phyloP scores from a whole-genome alignment of 306 rosid species.

The Albizia julibrissin region DNA sequence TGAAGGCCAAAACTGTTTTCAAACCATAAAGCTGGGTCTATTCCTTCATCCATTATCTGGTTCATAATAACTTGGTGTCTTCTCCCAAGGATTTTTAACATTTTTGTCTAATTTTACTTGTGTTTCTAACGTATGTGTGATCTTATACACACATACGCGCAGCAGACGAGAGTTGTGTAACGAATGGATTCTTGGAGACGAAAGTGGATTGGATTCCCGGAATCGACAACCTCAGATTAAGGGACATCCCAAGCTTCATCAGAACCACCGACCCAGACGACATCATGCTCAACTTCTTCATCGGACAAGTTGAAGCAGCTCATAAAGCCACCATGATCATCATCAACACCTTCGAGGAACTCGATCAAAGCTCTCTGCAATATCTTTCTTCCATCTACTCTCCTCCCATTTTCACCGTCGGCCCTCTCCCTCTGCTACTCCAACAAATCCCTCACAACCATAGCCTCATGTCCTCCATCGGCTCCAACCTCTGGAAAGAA shows the following conservation, averaged over 20 bases:
- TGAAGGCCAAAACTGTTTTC: no score
- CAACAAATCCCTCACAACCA: neutral
- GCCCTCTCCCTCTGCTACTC: constrained; percentile 6
- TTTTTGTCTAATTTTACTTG: neutral
- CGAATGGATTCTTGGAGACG: constrained; percentile 25
- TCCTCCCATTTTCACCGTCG: neutral
- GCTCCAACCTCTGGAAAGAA: constrained; percentile 41
- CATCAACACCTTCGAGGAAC: constrained; percentile 34
- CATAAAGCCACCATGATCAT: neutral
- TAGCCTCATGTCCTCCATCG: neutral
- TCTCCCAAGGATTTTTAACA: no score
- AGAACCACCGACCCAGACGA: constrained; percentile 26
- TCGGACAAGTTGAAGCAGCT: neutral
- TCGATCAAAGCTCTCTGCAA: constrained; percentile 5
- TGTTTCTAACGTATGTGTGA: neutral
- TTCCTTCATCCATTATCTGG: no score
- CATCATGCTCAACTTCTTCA: constrained; percentile 10
- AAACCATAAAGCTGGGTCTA: no score
- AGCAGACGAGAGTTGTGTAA: neutral
- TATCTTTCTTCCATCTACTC: neutral
- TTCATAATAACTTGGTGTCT: neutral
- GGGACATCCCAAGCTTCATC: constrained; percentile 29
- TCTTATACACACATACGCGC: no score
- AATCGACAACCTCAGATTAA: constrained; percentile 9
- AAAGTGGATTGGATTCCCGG: constrained; percentile 34